Evolutionary conservation across 1,139 yeast species (phyloP).

Genomic region (Kazachstania sp.): DNA sequence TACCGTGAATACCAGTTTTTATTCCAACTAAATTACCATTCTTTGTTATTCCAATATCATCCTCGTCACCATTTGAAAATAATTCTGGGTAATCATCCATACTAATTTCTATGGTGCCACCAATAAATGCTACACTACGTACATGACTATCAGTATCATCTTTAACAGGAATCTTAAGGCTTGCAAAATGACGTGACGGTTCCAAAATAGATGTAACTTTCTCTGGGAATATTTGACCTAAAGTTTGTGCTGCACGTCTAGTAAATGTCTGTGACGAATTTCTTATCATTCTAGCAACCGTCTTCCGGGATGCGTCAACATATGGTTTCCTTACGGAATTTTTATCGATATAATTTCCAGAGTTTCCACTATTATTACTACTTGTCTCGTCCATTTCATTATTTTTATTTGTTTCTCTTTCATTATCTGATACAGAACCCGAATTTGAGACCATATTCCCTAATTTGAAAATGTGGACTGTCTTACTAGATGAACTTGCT

Average conservation of each 20-base stretch:
- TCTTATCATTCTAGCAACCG: slow-evolving; percentile 62
- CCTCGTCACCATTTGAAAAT: slow-evolving; percentile 9
- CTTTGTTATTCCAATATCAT: background rate
- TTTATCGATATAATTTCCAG: slow-evolving; percentile 7
- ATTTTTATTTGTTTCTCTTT: slow-evolving; percentile 26
- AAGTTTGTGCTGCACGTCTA: slow-evolving; percentile 75
- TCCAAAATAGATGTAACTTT: slow-evolving; percentile 79
- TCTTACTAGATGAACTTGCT: slow-evolving; percentile 85
- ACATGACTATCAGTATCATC: slow-evolving; percentile 7
- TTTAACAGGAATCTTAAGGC: slow-evolving; percentile 63
- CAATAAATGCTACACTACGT: slow-evolving; percentile 17
- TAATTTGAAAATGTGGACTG: slow-evolving; percentile 84
- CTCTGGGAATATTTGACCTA: slow-evolving; percentile 75
- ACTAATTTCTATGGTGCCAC: slow-evolving; percentile 14
- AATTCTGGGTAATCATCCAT: slow-evolving; percentile 19
- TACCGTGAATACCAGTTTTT: background rate
- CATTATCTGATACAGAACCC: slow-evolving; percentile 22
- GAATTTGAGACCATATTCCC: slow-evolving; percentile 6
- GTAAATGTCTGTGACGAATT: slow-evolving; percentile 43
- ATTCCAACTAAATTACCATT: background rate
- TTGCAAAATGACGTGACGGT: slow-evolving; percentile 91
- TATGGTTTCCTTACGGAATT: slow-evolving; percentile 45
- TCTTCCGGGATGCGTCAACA: slow-evolving; percentile 58
- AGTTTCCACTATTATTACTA: background rate
- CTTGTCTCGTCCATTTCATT: slow-evolving; percentile 24